Percentiles rank a stretch among this genome's conserved stretches.
These are phyloP conservation scores for Geotrichum aggregatum DNA, from an alignment of 1,139 yeast species.

Conservation along the genomic window DNA sequence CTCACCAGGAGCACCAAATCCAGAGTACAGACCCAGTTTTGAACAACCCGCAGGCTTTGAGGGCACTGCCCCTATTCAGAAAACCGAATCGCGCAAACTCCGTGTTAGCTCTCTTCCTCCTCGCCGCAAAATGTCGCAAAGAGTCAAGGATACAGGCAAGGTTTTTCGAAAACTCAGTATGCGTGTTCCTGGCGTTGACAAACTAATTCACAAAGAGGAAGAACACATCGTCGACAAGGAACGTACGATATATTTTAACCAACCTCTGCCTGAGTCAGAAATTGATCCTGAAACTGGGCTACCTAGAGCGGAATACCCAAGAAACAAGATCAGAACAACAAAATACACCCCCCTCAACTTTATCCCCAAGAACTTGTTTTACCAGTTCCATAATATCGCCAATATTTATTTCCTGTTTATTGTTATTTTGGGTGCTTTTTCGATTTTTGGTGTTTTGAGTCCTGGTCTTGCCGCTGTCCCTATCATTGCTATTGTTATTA, in stretches of 20 bases:
- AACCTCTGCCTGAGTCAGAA: constrained; percentile 57
- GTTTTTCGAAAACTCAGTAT: constrained; percentile 17
- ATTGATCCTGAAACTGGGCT: constrained; percentile 51
- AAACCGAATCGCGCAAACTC: constrained; percentile 15
- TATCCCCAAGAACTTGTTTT: constrained; percentile 69
- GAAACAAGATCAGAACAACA: constrained; percentile 89
- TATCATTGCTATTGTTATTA: constrained; percentile 80
- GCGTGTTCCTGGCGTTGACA: constrained; percentile 17
- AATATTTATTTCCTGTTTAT: constrained; percentile 74
- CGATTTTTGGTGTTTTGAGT: constrained; percentile 83
- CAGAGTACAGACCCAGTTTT: background rate
- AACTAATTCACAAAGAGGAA: constrained; percentile 8
- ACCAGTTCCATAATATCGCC: constrained; percentile 82
- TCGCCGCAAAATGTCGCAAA: constrained; percentile 8
- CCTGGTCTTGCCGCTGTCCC: constrained; percentile 95
- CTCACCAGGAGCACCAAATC: background rate
- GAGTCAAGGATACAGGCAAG: constrained; percentile 12
- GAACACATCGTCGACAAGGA: constrained; percentile 19
- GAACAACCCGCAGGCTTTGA: background rate
- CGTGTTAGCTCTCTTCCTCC: constrained; percentile 17
- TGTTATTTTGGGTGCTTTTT: constrained; percentile 71
- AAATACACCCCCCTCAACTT: constrained; percentile 88
- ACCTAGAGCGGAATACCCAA: constrained; percentile 47
- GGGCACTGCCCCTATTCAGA: constrained; percentile 1
- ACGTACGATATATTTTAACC: constrained; percentile 53